phyloP scores from a whole-genome alignment of 352 stramenopile genomes.

The Phytophthora sansomeana region DNA sequence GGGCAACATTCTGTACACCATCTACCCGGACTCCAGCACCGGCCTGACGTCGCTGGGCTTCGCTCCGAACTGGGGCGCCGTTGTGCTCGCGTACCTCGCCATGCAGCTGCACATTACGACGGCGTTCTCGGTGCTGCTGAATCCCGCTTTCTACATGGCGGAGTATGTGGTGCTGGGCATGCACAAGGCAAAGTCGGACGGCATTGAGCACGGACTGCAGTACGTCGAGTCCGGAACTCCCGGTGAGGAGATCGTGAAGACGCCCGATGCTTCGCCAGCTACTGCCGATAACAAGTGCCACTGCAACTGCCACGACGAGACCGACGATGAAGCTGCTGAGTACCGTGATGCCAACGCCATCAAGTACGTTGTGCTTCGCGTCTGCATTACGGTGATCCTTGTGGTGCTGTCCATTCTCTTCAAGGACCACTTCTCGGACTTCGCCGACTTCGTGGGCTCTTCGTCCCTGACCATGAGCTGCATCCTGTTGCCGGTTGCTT shows the following conservation, averaged over 20 bases:
- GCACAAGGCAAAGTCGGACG: slow-evolving; percentile 35
- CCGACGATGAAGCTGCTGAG: slow-evolving; percentile 33
- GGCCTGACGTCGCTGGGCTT: slow-evolving; percentile 50
- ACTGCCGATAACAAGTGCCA: slow-evolving; percentile 42
- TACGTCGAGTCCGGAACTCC: slow-evolving; percentile 36
- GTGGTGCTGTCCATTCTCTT: slow-evolving; percentile 52
- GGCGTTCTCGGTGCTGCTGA: slow-evolving; percentile 48
- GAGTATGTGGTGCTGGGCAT: slow-evolving; percentile 48
- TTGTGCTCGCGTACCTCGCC: slow-evolving; percentile 35
- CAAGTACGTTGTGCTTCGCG: slow-evolving; percentile 52
- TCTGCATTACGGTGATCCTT: slow-evolving; percentile 52
- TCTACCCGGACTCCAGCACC: slow-evolving; percentile 47
- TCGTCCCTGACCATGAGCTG: slow-evolving; percentile 49
- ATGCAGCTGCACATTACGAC: slow-evolving; percentile 46
- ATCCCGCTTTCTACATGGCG: slow-evolving; percentile 49
- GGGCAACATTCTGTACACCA: slow-evolving; percentile 63
- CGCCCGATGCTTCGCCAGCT: slow-evolving; percentile 20
- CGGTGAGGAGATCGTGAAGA: slow-evolving; percentile 30
- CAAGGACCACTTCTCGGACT: slow-evolving; percentile 55
- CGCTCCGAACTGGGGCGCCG: slow-evolving; percentile 34
- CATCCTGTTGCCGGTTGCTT: slow-evolving; percentile 49
- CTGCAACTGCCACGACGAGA: slow-evolving; percentile 47
- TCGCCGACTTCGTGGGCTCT: slow-evolving; percentile 57
- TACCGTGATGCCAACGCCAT: slow-evolving; percentile 50
- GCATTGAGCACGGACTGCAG: slow-evolving; percentile 35